phyloP scores from a whole-genome alignment of 1,284 basidiomycete species.

The Ceratobasidium sp. region DNA sequence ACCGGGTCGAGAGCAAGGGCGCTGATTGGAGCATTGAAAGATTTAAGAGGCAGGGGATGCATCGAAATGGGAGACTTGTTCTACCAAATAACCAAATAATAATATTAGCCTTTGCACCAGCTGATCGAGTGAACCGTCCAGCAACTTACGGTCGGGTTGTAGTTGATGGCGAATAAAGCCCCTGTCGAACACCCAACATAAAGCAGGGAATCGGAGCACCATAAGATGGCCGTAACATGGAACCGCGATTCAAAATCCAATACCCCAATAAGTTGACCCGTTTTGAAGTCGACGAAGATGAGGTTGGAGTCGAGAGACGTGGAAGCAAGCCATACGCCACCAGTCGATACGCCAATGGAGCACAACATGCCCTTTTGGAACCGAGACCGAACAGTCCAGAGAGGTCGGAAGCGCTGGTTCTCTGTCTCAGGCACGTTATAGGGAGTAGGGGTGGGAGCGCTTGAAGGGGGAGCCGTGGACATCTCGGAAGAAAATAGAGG shows the following conservation, averaged over 20 bases:
- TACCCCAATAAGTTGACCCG: not conserved
- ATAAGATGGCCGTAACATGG: not conserved
- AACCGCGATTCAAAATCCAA: not conserved
- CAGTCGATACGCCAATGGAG: not conserved
- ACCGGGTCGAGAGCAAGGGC: not conserved
- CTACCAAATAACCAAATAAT: not conserved
- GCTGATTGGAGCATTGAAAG: not conserved
- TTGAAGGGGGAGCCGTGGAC: not conserved
- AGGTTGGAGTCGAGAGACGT: not conserved
- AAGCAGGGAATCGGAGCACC: not conserved
- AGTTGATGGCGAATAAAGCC: not conserved
- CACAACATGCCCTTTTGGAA: not conserved
- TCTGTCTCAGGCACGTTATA: not conserved
- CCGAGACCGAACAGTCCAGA: not conserved
- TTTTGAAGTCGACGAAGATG: not conserved
- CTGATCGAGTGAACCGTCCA: not conserved
- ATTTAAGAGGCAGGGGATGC: not conserved
- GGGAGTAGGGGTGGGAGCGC: not conserved
- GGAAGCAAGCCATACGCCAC: not conserved
- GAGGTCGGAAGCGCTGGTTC: not conserved
- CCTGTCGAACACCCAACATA: not conserved
- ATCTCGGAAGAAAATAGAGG: no score
- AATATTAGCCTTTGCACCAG: not conserved
- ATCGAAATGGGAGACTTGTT: slow-evolving; percentile 6
- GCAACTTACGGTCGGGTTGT: not conserved